phyloP scores from a whole-genome alignment of 2,329 filamentous ascomycete genomes.

The Oidium heveae region DNA sequence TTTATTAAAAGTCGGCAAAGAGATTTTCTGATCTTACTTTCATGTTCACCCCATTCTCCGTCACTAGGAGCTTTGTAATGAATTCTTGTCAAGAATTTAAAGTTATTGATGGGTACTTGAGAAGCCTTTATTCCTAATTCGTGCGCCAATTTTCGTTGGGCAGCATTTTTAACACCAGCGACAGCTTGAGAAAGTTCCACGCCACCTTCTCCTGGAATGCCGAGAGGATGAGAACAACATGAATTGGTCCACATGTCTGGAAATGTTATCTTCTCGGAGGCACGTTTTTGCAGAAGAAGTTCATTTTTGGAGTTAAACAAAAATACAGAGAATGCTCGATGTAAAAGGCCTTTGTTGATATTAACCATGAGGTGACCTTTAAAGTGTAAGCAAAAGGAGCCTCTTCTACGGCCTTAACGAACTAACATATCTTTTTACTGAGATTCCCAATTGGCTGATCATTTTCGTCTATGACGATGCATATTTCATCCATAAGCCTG shows the following conservation, averaged over 20 bases:
- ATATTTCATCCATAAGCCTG: constrained; percentile 93
- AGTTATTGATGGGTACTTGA: constrained; percentile 77
- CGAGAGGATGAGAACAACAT: constrained; percentile 91
- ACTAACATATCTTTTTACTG: constrained; percentile 90
- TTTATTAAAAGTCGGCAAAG: neutral
- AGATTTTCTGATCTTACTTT: constrained; percentile 36
- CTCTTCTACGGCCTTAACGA: neutral
- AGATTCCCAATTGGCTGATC: constrained; percentile 84
- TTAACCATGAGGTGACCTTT: constrained; percentile 95
- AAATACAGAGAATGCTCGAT: constrained; percentile 95
- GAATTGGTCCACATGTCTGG: constrained; percentile 99
- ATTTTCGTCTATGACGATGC: constrained; percentile 84
- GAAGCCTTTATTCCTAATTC: constrained; percentile 76
- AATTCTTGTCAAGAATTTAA: constrained; percentile 84
- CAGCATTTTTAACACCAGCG: constrained; percentile 69
- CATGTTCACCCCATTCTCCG: constrained; percentile 96
- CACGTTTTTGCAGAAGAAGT: constrained; percentile 83
- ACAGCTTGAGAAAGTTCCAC: constrained; percentile 56
- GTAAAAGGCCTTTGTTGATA: constrained; percentile 83
- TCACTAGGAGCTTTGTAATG: constrained; percentile 96
- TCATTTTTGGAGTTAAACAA: constrained; percentile 88
- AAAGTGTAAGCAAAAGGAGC: constrained; percentile 6
- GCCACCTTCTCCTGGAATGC: constrained; percentile 77
- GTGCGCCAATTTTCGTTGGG: constrained; percentile 79
- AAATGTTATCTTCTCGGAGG: constrained; percentile 94